Evolutionary conservation across 2,329 filamentous ascomycete genomes (phyloP).

Genomic region (Colletotrichum siamense): DNA sequence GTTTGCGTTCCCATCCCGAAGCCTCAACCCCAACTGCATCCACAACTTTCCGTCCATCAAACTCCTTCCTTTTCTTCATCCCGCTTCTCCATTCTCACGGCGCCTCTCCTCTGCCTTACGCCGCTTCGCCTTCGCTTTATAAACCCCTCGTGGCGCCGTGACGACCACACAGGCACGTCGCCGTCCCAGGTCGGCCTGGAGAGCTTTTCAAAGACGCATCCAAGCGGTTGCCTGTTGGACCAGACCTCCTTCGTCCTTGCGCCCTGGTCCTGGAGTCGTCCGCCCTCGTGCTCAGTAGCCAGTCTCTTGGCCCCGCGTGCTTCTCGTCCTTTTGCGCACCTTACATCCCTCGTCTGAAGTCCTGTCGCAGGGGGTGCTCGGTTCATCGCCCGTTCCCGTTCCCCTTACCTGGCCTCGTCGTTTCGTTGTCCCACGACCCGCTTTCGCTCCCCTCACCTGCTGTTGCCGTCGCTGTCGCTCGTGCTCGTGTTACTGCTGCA

Average conservation of each 20-base stretch:
- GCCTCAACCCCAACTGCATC: background rate
- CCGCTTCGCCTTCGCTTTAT: slow-evolving; percentile 11
- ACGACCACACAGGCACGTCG: slow-evolving; percentile 30
- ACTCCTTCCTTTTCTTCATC: background rate
- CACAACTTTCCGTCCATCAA: background rate
- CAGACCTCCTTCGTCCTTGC: background rate
- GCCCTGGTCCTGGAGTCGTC: slow-evolving; percentile 5
- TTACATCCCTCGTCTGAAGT: slow-evolving; percentile 16
- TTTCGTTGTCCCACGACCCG: slow-evolving; percentile 16
- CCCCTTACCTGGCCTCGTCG: background rate
- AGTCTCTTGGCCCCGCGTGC: background rate
- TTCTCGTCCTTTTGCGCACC: background rate
- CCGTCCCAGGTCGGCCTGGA: background rate
- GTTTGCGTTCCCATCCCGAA: background rate
- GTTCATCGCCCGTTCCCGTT: slow-evolving; percentile 15
- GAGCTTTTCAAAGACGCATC: background rate
- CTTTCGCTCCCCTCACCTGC: background rate
- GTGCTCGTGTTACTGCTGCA: background rate
- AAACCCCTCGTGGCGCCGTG: slow-evolving; percentile 14
- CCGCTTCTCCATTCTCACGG: slow-evolving; percentile 11
- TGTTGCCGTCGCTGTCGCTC: background rate
- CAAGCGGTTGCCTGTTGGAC: background rate
- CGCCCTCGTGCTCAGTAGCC: background rate
- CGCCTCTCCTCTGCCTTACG: background rate
- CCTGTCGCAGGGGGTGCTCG: slow-evolving; percentile 14